Evolutionary conservation across 1,139 yeast species (phyloP).

Genomic region (Lodderomyces beijingensis): DNA sequence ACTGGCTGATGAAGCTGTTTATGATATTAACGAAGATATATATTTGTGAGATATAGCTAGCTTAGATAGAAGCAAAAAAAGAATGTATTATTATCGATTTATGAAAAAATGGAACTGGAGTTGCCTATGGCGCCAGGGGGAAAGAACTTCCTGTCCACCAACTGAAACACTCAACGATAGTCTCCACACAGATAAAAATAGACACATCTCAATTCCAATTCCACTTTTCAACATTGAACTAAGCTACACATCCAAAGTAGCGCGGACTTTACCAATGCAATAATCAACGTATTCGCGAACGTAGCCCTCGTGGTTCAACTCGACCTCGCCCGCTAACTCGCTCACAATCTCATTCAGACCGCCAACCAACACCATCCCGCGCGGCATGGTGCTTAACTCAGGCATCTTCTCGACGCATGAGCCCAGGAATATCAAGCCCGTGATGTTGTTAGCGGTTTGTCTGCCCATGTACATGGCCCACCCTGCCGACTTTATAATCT

Average conservation of each 20-base stretch:
- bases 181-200: neutral
- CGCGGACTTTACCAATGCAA: constrained; percentile 21
- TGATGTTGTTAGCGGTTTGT: constrained; percentile 37
- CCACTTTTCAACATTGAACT: too few relatives aligned
- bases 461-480: constrained; percentile 47
- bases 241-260: constrained; percentile 16
- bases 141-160: too few relatives aligned
- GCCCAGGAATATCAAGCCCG: constrained; percentile 25
- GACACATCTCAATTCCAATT: neutral
- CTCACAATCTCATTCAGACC: constrained; percentile 40
- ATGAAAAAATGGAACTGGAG: too few relatives aligned
- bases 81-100: too few relatives aligned
- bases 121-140: too few relatives aligned
- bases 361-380: constrained; percentile 43
- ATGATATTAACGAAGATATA: constrained; percentile 13
- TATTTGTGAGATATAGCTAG: constrained; percentile 7
- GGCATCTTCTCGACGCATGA: constrained; percentile 34
- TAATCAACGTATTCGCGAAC: constrained; percentile 40
- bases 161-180: too few relatives aligned
- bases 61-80: too few relatives aligned
- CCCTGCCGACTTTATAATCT: constrained; percentile 44
- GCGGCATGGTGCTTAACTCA: constrained; percentile 30
- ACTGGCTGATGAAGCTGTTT: constrained; percentile 4
- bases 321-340: constrained; percentile 34
- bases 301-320: constrained; percentile 32